Base-by-base conservation (phyloP, 768 basidiomycete species). In the Cubamyces sp. region DNA sequence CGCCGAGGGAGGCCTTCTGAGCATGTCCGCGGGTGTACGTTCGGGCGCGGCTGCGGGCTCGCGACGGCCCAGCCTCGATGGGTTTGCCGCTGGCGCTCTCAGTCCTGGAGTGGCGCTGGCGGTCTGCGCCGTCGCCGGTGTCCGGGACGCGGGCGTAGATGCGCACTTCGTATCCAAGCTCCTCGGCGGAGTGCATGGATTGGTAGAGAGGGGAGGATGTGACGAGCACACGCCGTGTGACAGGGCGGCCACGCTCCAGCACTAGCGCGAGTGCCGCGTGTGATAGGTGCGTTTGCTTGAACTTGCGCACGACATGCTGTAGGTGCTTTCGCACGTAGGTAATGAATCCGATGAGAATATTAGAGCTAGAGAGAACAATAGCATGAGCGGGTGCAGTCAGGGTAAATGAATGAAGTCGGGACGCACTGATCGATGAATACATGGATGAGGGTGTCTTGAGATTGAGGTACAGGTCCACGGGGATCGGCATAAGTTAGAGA, bases 131-230 rank as follows among this genome's bases (percentile, higher is more conserved):
- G 59, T 84, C 83, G 39, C 86, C 86, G 1, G 79, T 74, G 70
- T 90, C 89, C 5, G 88, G 90, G 18, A 92, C 91, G 21, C 88
- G 80, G 47, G 84, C 81, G 66, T 84, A 89, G 15, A 92, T 80
- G 56, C 84, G 80, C 3, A 91, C 84, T 65, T 90, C 86, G 66
- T 92, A 92, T 5, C 89, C 92, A 43, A 94, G 76, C 54, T 84
- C 81, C 67, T 87, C 81, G 18, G 91, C 88, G 4, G 81, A 76
- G 11, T 88, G 85, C 80, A 94, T 87, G 12, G 89, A 84, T 71
- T 95, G 94, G 73, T 93, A 91, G 50, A 95, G 74, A 1, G 94
- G 92, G 45, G 88, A 91, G 14, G 90, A 92, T 0, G 92, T 86
- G 34, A 90, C 92, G 6, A 93, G 79, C 6, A 92, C 88, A 23